These are phyloP conservation scores for Echinosophora koreensis DNA, from an alignment of 306 rosid species.

Conservation along the genomic window DNA sequence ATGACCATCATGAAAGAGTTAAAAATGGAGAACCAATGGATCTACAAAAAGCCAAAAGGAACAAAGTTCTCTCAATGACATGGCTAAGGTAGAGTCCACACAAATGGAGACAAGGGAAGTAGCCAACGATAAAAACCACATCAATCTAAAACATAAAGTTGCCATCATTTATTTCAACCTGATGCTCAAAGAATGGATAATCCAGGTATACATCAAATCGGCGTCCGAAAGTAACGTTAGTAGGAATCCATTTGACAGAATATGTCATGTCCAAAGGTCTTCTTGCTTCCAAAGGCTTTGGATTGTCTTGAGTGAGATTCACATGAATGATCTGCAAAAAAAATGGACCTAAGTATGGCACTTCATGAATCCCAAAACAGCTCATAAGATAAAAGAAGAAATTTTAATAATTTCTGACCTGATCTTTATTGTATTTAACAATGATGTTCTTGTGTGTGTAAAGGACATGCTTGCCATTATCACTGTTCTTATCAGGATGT, in stretches of 20 bases:
- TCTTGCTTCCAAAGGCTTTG: conserved; percentile 77
- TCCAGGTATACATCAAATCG: conserved; percentile 97
- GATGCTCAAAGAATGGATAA: conserved; percentile 98
- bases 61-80: conserved; percentile 40
- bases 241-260: conserved; percentile 85
- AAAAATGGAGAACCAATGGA: conserved; percentile 99
- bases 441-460: conserved; percentile 81
- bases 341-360: conserved; percentile 36
- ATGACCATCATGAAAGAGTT: conserved; percentile 99
- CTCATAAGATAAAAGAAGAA: conserved; percentile 17
- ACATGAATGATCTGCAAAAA: conserved; percentile 89
- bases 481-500: conserved; percentile 83
- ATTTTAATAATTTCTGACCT: conserved; percentile 65
- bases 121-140: conserved; percentile 25
- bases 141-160: conserved; percentile 36
- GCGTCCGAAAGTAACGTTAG: conserved; percentile 82
- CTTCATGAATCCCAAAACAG: conserved; percentile 43
- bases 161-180: conserved; percentile 60
- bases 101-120: conserved; percentile 33
- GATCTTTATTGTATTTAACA: conserved; percentile 88
- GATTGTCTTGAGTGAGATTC: conserved; percentile 83
- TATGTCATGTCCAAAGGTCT: conserved; percentile 82
- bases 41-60: conserved; percentile 63
- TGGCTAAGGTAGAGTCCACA: background rate
- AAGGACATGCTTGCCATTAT: conserved; percentile 84